phyloP scores from a whole-genome alignment of 331 rosid species.

The Acacia concinna region DNA sequence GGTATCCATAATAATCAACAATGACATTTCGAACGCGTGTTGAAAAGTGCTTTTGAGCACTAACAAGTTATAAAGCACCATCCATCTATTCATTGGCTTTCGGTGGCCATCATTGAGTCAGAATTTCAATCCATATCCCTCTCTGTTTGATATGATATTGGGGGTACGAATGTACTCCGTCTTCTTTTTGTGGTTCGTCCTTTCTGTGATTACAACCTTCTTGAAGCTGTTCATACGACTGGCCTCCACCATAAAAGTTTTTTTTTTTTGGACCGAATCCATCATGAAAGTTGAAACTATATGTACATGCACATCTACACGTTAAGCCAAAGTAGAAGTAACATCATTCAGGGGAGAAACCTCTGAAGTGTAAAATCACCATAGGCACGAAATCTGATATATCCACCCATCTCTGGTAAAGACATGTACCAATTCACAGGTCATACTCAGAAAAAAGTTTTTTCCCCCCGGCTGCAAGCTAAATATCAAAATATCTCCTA shows the following conservation, averaged over 20 bases:
- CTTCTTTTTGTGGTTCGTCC: background rate
- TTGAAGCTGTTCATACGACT: background rate
- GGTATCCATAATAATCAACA: background rate
- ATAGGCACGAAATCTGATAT: background rate
- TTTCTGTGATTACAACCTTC: background rate
- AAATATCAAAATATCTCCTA: no score
- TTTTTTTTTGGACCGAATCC: no score
- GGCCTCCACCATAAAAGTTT: background rate
- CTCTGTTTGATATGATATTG: background rate
- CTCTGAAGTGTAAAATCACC: background rate
- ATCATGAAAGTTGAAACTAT: no score
- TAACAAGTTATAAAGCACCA: background rate
- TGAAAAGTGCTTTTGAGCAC: background rate
- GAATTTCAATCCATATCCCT: background rate
- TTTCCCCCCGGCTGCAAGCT: no score
- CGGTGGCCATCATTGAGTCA: background rate
- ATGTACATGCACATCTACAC: background rate
- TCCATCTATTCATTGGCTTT: background rate
- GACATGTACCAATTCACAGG: background rate
- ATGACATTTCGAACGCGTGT: slow-evolving; percentile 7
- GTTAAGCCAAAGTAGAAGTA: background rate
- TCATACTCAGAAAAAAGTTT: background rate
- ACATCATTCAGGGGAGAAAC: background rate
- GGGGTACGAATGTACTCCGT: background rate
- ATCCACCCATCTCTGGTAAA: background rate